Evolutionary conservation across 768 basidiomycete genomes (phyloP), one percentile per base, ranked within the genome.

Genomic region (Mycena galericulata): DNA sequence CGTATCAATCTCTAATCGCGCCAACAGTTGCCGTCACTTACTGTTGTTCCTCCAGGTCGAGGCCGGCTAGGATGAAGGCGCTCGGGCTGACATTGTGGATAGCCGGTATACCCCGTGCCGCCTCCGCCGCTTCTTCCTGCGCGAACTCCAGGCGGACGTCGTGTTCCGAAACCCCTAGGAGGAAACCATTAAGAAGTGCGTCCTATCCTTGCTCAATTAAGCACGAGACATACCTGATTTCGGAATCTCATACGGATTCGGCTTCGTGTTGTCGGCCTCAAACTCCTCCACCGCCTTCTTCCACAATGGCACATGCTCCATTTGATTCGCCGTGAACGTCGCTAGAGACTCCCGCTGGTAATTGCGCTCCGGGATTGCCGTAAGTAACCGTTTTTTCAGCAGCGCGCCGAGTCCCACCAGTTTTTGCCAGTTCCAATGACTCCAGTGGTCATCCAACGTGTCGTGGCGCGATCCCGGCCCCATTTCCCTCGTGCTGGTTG

Each of bases 401-500:
- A 4, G 65, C 72, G 43, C 24, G 77, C 76, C 76, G 10, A 81
- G 32, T 18, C 65, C 46, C 11, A 71, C 38, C 1, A 71, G 59
- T 55, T 78, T 80, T 18, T 67, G 49, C 74, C 76, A 79, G 51
- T 79, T 80, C 45, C 65, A 72, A 30, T 74, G 68, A 1, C 68
- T 71, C 51, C 74, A 79, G n/a, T 77, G 74, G 32, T 73, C 70
- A 55, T 79, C 75, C 15, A 80, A 34, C 0, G 62, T 68, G 27
- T 79, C 77, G 0, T 71, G 64, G 1, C 77, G 63, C 9, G 74
- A 74, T 3, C 78, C 79, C 8, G 77, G 76, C 9, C 79, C 80
- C 82, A 84, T 83, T 70, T 81, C 80, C 30, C 71, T 66, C 2
- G 79, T 81, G 41, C 79, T 79, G 10, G 61, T 26, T 11, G 80